Conservation (phyloP, 495 filamentous ascomycete genomes). For the Penicillium desertorum region DNA sequence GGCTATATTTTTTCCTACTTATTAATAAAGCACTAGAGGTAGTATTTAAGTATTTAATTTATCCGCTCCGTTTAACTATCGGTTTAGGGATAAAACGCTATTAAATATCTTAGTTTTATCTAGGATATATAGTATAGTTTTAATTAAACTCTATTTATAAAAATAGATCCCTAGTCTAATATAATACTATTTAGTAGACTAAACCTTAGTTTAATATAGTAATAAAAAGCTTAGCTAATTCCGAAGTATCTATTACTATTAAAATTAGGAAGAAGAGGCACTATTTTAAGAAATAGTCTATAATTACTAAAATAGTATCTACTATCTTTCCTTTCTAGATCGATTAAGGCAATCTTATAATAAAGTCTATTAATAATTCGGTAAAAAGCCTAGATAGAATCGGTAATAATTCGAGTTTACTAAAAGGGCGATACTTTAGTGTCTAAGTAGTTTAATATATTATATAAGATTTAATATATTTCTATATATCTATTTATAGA, state of each 20-base stretch:
- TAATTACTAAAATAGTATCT: background rate
- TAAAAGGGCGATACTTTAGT: background rate
- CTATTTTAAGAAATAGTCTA: background rate
- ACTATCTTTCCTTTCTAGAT: background rate
- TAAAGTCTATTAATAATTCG: background rate
- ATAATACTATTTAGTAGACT: background rate
- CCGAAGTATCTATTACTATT: background rate
- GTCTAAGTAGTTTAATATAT: background rate
- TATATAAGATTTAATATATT: background rate
- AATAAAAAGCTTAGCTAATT: background rate
- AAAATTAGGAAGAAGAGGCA: background rate
- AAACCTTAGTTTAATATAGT: background rate
- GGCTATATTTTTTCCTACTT: background rate
- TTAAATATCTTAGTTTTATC: background rate
- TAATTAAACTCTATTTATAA: slow-evolving; percentile 3
- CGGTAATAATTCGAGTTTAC: background rate
- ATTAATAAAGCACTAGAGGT: background rate
- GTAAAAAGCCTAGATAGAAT: background rate
- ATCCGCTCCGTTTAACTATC: background rate
- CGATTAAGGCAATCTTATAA: background rate
- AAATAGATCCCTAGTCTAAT: background rate
- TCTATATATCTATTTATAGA: too few species aligned
- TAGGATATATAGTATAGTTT: background rate
- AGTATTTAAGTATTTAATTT: background rate
- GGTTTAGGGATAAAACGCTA: background rate